A percentile compares a stretch with the other conserved stretches of the same genome.
Conservation (phyloP, 257 asterid species). For the Penstemon newberryi region DNA sequence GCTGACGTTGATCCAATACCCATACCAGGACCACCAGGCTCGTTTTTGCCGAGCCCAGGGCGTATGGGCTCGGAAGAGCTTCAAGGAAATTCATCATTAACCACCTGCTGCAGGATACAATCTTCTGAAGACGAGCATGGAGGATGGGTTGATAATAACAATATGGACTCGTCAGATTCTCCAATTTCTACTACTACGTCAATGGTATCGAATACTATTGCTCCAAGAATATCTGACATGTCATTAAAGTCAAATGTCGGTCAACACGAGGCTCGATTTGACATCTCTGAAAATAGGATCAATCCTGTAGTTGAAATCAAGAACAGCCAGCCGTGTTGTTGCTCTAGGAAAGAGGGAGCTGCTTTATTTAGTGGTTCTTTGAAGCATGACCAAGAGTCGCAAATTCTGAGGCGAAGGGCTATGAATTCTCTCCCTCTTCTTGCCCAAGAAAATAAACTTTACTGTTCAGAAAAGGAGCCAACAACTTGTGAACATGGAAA, state of each 20-base stretch:
- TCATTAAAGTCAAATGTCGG: constrained; percentile 32
- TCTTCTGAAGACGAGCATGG: constrained; percentile 74
- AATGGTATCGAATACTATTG: constrained; percentile 44
- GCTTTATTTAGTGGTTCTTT: constrained; percentile 35
- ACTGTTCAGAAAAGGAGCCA: constrained; percentile 30
- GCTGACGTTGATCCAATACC: constrained; percentile 77
- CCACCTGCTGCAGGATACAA: constrained; percentile 69
- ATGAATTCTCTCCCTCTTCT: constrained; percentile 34
- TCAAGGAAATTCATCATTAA: constrained; percentile 74
- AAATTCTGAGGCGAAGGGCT: constrained; percentile 42
- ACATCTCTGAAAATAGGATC: constrained; percentile 31
- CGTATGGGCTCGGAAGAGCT: constrained; percentile 76
- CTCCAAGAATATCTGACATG: constrained; percentile 47
- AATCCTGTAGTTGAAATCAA: constrained; percentile 36
- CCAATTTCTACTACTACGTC: constrained; percentile 65
- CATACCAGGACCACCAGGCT: constrained; percentile 97
- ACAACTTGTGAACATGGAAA: constrained; percentile 30
- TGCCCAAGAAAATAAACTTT: constrained; percentile 36
- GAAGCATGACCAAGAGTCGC: constrained; percentile 45
- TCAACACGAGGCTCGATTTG: constrained; percentile 36
- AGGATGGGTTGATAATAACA: constrained; percentile 41
- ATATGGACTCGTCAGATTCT: constrained; percentile 67
- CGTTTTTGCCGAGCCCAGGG: constrained; percentile 88
- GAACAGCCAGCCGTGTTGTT: constrained; percentile 60
- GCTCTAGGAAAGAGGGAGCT: constrained; percentile 64